Base-by-base conservation (phyloP, 1,284 basidiomycete genomes). In the Gomphus bonarii region DNA sequence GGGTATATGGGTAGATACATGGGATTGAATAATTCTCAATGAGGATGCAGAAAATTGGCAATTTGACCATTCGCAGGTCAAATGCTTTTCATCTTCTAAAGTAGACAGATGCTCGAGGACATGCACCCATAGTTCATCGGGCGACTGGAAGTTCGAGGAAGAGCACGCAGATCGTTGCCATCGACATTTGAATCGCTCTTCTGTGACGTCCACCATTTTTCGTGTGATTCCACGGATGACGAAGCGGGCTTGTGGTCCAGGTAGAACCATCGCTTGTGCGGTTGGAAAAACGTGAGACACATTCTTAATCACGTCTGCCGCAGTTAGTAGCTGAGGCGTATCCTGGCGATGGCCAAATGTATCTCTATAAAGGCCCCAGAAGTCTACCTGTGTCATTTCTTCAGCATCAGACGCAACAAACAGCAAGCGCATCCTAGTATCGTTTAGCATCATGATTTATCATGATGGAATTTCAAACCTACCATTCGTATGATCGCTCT, bases 311-410 rank as follows among this genome's bases (percentile, higher is more conserved):
- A 94, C 85, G 48, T 94, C 91, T 2, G 88, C 85, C 0, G 91
- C 91, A 1, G 82, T 81, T 18, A 89, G 79, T 53, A 88, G 72
- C 8, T 77, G 76, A 58, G 77, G 72, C 47, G 75, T 73, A 8
- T 83, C 80, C 57, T 74, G 68, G 62, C 74, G 77, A 0, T 77
- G 79, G 11, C 74, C 70, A 64, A 88, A 88, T 0, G 73, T 76
- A 59, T 88, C 85, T 64, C 87, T 86, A 71, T 95, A 95, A 12
- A 91, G 74, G 58, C 81, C 88, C 91, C 91, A 95, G 62, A 95
- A 88, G 61, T 90, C 88, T 55, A 93, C 89, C 69, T 95, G 91
- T 0, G 91, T 91, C 49, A 94, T 73, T 64, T 92, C 89, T 8
- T 82, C 81, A 2, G 84, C 80, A 1, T 80, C 67, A 58, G 83